Conservation (phyloP, 2,329 filamentous ascomycete genomes). For the Colletotrichum brevisporum region DNA sequence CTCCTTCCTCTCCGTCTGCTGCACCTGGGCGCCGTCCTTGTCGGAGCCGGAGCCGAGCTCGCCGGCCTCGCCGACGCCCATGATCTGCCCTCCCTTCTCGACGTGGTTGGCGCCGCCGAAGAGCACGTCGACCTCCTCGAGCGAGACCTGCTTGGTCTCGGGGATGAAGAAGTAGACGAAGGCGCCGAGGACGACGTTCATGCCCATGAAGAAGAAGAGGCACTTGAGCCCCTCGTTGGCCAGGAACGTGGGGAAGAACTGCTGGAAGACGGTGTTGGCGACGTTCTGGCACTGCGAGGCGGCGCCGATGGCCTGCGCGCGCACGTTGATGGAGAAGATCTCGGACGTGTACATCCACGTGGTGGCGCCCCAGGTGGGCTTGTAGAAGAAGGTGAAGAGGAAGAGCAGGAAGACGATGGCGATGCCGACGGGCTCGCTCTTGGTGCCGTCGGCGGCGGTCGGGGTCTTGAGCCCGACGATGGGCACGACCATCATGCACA, state of each 20-base stretch:
- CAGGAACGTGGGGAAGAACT: constrained; percentile 79
- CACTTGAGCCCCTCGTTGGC: constrained; percentile 65
- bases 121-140: constrained; percentile 70
- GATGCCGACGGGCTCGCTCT: constrained; percentile 73
- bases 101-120: constrained; percentile 71
- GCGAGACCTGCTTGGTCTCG: constrained; percentile 64
- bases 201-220: constrained; percentile 55
- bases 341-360: constrained; percentile 81
- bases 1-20: constrained; percentile 33
- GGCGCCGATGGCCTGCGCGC: constrained; percentile 79
- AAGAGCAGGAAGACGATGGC: constrained; percentile 78
- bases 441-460: constrained; percentile 63
- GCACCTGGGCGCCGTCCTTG: constrained; percentile 29
- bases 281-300: constrained; percentile 73
- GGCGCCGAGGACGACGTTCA: constrained; percentile 62
- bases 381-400: constrained; percentile 75
- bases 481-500: constrained; percentile 78
- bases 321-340: constrained; percentile 80
- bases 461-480: constrained; percentile 65
- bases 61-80: constrained; percentile 42
- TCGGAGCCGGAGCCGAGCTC: background rate
- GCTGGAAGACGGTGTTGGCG: constrained; percentile 77
- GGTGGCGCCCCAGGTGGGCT: constrained; percentile 78
- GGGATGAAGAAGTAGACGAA: constrained; percentile 67
- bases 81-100: constrained; percentile 65